Base-by-base conservation (phyloP, 2,329 filamentous ascomycete genomes). In the Scytalidium lignicola region DNA sequence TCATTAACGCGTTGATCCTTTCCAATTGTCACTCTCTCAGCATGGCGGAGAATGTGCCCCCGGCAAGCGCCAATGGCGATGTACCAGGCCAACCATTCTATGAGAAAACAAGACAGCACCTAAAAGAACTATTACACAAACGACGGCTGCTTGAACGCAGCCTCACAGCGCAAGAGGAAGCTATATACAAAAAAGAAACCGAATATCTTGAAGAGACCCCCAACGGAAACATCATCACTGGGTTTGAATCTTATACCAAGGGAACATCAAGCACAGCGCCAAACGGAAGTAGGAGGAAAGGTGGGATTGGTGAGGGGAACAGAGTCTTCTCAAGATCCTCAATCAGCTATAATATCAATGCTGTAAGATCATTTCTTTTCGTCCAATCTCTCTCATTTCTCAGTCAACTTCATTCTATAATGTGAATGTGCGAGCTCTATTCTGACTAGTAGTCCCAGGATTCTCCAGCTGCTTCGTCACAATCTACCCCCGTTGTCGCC, bases 211-310 rank as follows among this genome's bases (percentile, higher is more conserved):
- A 97, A 67, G 90, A 90, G 62, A 95, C 90, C 3, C 85, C 84
- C 13, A 82, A 77, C 59, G 93, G 93, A 41, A 99, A 99, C 72
- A 97, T 99, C 65, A 92, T 99, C 66, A 90, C 88, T 44, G 93
- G 93, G 19, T 99, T 99, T 68, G 93, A 99, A 68, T 95, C 90
- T 65, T 99, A 97, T 72, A 95, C 96, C 74, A 99, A 99, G 69
- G 91, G 89, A 48, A 79, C 78, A 17, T 75, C 76, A 1, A 77
- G 78, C 3, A 76, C 83, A 4, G 76, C 81, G 57, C 74, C 76
- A 3, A 77, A 78, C 3, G 76, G 83, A 10, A 75, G 80, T 57
- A 66, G 86, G 62, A 79, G 83, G 61, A 80, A 86, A 66, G 75
- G 78, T 20, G 79, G 79, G 4, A 72, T 85, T 44, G 76, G 75